Evolutionary conservation across 2,329 filamentous ascomycete genomes (phyloP), one percentile per base, ranked within the genome.

Genomic region (Verticillium nonalfalfae): DNA sequence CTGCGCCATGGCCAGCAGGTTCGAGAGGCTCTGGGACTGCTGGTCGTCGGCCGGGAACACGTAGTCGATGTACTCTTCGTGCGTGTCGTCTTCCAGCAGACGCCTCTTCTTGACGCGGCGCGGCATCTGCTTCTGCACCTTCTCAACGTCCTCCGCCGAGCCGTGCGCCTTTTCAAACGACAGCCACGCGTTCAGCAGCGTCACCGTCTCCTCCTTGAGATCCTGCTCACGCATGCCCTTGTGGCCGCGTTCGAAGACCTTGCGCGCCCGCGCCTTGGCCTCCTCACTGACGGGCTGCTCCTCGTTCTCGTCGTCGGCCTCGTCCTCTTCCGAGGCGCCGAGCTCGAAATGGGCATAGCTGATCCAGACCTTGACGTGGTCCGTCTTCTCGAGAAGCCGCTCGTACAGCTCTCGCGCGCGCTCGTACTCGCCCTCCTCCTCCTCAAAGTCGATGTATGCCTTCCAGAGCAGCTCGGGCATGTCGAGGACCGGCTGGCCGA

Each of bases 401-500:
- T 98, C 94, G 77, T 98, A 99, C 55, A 99, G 80, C 3, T 80
- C 79, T 57, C 95, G 84, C 4, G 93, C 92, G 57, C 88, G 83
- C 59, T 93, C 91, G 74, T 94, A 97, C 74, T 97, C 92, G 70
- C 88, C 91, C 74, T 97, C 92, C 69, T 96, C 92, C 72, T 98
- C 94, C 76, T 99, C 95, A 71, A 98, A 98, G 75, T 99, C 95
- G 68, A 99, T 98, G 75, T 97, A 99, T 1, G 93, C 88, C 78
- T 98, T 98, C 95, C 95, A 99, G 1, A 98, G 81, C 59, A 98
- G 81, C 77, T 99, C 95, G 0, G 95, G 95, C 95, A 99, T 99
- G 74, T 99, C 95, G 14, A 99, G 82, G 36, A 87, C 84, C 1
- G 88, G 83, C 74, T 98, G 93, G 57, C 85, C 81, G 63, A 97